phyloP scores from a whole-genome alignment of 495 filamentous ascomycete genomes.

The Penicillium canescens region DNA sequence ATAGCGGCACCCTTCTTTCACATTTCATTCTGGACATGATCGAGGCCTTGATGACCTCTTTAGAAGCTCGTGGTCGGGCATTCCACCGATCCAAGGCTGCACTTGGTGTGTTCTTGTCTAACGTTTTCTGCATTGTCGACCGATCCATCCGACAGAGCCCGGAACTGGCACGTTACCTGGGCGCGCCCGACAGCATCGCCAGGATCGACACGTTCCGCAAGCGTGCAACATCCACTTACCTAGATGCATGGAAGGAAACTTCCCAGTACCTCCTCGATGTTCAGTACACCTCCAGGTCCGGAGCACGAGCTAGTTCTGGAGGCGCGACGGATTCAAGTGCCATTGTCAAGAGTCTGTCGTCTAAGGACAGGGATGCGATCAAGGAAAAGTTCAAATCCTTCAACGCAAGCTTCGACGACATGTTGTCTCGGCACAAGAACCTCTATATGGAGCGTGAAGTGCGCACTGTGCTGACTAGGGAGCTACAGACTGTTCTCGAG shows the following conservation, averaged over 20 bases:
- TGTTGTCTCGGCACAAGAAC: constrained; percentile 75
- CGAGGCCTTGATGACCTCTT: constrained; percentile 70
- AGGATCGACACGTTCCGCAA: constrained; percentile 85
- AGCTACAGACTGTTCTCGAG: constrained; percentile 87
- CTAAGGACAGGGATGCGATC: constrained; percentile 91
- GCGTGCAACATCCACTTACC: constrained; percentile 76
- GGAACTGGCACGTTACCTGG: constrained; percentile 72
- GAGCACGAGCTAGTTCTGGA: constrained; percentile 65
- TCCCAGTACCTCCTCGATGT: constrained; percentile 85
- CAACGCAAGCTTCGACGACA: constrained; percentile 86
- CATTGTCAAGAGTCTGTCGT: constrained; percentile 77
- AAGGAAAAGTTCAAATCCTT: constrained; percentile 95
- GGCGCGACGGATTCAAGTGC: constrained; percentile 70
- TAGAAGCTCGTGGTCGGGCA: constrained; percentile 74
- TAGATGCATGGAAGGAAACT: constrained; percentile 86
- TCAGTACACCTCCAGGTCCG: constrained; percentile 76
- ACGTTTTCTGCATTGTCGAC: constrained; percentile 83
- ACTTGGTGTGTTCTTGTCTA: constrained; percentile 88
- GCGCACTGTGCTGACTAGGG: constrained; percentile 68
- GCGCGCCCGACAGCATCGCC: constrained; percentile 55
- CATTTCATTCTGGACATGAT: constrained; percentile 86
- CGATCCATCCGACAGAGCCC: constrained; percentile 75
- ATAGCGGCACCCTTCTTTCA: constrained; percentile 83
- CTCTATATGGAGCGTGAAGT: constrained; percentile 89
- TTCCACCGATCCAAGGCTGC: constrained; percentile 76